These are phyloP conservation scores for Botrytis cinerea DNA, from an alignment of 2,329 filamentous ascomycete species.

Conservation along the genomic window DNA sequence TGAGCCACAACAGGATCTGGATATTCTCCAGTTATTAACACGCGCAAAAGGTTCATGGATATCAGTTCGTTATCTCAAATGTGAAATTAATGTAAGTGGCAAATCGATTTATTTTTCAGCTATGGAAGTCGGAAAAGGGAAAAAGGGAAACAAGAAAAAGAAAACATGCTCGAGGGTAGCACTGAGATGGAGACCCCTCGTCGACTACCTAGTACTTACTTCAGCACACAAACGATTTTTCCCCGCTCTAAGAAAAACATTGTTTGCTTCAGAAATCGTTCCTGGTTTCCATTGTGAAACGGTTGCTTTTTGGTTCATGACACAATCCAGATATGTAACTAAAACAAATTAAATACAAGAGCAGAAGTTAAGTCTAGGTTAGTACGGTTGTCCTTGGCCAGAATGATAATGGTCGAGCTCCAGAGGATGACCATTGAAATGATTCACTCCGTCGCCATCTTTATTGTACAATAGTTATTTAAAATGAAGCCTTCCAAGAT, in stretches of 20 bases:
- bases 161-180: neutral
- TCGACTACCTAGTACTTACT: neutral
- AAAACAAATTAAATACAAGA: neutral
- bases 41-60: neutral
- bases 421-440: neutral
- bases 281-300: neutral
- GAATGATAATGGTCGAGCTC: neutral
- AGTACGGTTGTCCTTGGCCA: neutral
- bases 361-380: neutral
- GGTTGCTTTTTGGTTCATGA: neutral
- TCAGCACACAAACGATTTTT: neutral
- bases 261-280: neutral
- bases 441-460: neutral
- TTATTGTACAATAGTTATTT: neutral
- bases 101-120: neutral
- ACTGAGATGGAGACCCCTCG: neutral
- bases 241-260: neutral
- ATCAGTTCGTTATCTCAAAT: neutral
- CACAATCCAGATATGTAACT: neutral
- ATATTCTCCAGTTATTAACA: neutral
- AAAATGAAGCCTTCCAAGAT: slow-evolving; percentile 54
- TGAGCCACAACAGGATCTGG: neutral
- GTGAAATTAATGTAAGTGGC: neutral
- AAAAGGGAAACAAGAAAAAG: neutral
- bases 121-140: neutral